Evolutionary conservation across 2,329 filamentous ascomycete genomes (phyloP), one percentile per base, ranked within the genome.

Genomic region (Plenodomus tracheiphilus): DNA sequence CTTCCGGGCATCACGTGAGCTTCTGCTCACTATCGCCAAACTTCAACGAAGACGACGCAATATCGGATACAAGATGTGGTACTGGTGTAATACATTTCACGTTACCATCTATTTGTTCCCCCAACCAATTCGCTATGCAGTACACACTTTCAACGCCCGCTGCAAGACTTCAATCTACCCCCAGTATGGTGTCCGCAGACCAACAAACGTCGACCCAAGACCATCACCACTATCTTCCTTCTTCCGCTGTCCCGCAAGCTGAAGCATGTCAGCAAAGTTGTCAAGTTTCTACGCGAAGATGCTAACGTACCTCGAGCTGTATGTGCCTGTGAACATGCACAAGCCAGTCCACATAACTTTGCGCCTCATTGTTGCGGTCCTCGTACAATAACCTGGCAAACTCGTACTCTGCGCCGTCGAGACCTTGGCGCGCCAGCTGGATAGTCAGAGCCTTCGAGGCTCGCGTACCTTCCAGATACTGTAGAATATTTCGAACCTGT

Each of bases 291-390:
- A 34, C 2, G 30, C 4, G 16, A 8, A 18, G n/a, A 7, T 30
- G 11, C 22, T 13, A 8, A 35, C 70, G 62, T 68, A 78, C 77
- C 72, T 99, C 94, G 56, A 96, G 79, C 70, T 96, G 92, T 57
- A 99, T 94, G 60, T 89, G 86, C 63, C 93, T 87, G 75, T 99
- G 94, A 54, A 97, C 82, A 73, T 96, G 89, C 49, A 99, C 94
- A 65, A 99, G 79, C 94, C 94, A 99, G 75, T 99, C 94, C 28
- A 97, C 94, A 74, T 97, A 99, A 69, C 89, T 96, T 75, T 96
- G 92, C 30, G 94, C 94, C 76, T 99, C 94, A 61, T 96, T 96
- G 72, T 97, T 97, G 58, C 94, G 84, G 69, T 99, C 94, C 75
- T 99, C 94, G 25, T 96, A 85, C 59, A 99, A 74, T 74, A 95